These are phyloP conservation scores for Fusarium denticulatum DNA, from an alignment of 2,329 filamentous ascomycete species.

Conservation along the genomic window DNA sequence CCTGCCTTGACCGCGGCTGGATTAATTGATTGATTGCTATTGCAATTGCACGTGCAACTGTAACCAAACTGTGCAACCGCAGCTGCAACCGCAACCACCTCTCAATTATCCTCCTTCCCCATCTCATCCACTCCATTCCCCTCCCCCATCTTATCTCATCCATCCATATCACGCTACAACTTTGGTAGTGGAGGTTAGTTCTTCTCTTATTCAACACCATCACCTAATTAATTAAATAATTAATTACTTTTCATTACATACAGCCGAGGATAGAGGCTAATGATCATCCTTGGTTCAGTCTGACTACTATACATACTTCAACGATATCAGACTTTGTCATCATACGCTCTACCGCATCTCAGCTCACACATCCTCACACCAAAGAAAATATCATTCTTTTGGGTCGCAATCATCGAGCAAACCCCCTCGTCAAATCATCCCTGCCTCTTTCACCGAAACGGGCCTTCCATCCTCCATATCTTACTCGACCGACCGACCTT, in stretches of 20 bases:
- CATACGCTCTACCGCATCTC: neutral
- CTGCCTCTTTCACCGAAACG: slow-evolving; percentile 44
- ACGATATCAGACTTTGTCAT: neutral
- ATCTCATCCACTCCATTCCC: slow-evolving; percentile 7
- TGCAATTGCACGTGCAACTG: slow-evolving; percentile 33
- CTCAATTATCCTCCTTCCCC: slow-evolving; percentile 28
- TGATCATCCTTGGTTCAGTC: neutral
- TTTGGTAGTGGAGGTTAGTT: slow-evolving; percentile 5
- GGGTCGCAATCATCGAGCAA: slow-evolving; percentile 24
- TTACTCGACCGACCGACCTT: neutral
- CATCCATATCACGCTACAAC: slow-evolving; percentile 27
- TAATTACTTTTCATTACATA: neutral
- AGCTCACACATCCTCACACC: neutral
- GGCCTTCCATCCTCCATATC: slow-evolving; percentile 9
- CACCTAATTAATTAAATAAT: slow-evolving; percentile 11
- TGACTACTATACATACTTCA: neutral
- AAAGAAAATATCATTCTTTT: slow-evolving; percentile 13
- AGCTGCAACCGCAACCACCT: slow-evolving; percentile 30
- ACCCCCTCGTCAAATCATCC: slow-evolving; percentile 41
- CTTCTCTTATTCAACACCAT: slow-evolving; percentile 27
- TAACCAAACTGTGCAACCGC: slow-evolving; percentile 34
- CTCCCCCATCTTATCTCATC: slow-evolving; percentile 19
- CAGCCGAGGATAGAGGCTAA: slow-evolving; percentile 13
- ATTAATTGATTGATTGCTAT: slow-evolving; percentile 1
- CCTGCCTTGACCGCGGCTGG: slow-evolving; percentile 9